Evolutionary conservation across 2,329 filamentous ascomycete species (phyloP).

Genomic region (Epichloe gansuensis): DNA sequence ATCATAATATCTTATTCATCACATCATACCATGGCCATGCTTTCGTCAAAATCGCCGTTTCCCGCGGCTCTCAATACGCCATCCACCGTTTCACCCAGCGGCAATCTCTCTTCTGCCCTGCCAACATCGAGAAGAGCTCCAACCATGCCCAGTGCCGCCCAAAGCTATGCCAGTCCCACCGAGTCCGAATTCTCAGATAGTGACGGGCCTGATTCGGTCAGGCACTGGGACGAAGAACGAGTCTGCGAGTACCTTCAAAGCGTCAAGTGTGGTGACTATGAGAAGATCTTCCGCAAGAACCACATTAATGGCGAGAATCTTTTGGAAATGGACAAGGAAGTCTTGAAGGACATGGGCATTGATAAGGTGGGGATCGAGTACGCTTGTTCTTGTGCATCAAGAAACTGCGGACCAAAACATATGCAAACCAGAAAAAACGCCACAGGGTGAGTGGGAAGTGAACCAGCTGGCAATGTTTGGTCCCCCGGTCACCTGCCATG

Average conservation of each 20-base stretch:
- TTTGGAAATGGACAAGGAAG: slow-evolving; percentile 91
- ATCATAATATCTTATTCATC: not conserved
- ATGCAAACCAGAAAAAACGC: slow-evolving; percentile 67
- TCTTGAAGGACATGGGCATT: slow-evolving; percentile 94
- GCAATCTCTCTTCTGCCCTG: slow-evolving; percentile 35
- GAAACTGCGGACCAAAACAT: slow-evolving; percentile 65
- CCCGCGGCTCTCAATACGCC: slow-evolving; percentile 36
- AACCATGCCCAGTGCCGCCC: slow-evolving; percentile 34
- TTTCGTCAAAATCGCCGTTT: slow-evolving; percentile 64
- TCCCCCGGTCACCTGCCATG: not conserved
- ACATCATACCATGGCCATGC: slow-evolving; percentile 52
- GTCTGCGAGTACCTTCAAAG: slow-evolving; percentile 84
- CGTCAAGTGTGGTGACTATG: slow-evolving; percentile 90
- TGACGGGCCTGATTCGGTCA: slow-evolving; percentile 62
- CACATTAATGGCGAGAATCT: slow-evolving; percentile 97
- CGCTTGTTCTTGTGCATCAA: slow-evolving; percentile 80
- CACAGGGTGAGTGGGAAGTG: slow-evolving; percentile 55
- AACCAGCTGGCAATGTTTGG: not conserved
- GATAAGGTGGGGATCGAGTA: slow-evolving; percentile 93
- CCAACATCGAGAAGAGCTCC: slow-evolving; percentile 40
- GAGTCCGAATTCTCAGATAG: slow-evolving; percentile 86
- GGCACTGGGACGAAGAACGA: slow-evolving; percentile 82
- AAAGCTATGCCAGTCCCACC: slow-evolving; percentile 67
- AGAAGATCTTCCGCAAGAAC: slow-evolving; percentile 77
- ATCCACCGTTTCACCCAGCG: slow-evolving; percentile 32